phyloP scores from a whole-genome alignment of 2,329 filamentous ascomycete genomes.

The Diaporthe aspalathi region DNA sequence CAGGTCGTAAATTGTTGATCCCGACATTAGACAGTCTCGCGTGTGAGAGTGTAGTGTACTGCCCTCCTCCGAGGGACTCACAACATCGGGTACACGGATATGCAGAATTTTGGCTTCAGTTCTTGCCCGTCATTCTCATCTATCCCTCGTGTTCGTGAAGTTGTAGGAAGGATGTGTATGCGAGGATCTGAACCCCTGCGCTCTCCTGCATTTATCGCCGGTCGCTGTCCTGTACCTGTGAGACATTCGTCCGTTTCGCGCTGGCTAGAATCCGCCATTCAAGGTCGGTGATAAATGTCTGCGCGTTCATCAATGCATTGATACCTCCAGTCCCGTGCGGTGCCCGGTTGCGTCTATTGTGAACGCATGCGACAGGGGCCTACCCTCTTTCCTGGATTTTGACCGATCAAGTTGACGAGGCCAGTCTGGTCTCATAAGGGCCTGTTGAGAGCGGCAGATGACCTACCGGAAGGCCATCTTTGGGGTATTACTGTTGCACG shows the following conservation, averaged over 20 bases:
- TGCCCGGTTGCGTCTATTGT: neutral
- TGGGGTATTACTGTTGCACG: neutral
- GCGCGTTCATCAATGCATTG: neutral
- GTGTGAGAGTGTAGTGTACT: neutral
- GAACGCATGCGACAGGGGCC: neutral
- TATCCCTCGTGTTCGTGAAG: neutral
- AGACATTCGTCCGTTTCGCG: neutral
- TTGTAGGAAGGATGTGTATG: neutral
- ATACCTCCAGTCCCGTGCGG: no score
- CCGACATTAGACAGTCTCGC: neutral
- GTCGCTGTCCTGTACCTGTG: neutral
- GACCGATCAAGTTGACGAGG: neutral
- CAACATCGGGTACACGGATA: neutral
- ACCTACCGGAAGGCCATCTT: neutral
- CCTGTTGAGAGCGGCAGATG: neutral
- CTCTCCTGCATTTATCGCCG: slow-evolving; percentile 5
- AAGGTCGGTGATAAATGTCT: neutral
- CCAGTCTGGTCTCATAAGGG: neutral
- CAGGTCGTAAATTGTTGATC: neutral
- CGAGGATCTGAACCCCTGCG: slow-evolving; percentile 15
- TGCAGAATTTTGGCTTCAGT: neutral
- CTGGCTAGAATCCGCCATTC: neutral
- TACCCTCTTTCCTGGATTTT: neutral
- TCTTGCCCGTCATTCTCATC: neutral
- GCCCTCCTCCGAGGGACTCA: neutral